Evolutionary conservation across 805 yeast species (phyloP), one percentile per base, ranked within the genome.

Genomic region (Blastobotrys peoriensis): DNA sequence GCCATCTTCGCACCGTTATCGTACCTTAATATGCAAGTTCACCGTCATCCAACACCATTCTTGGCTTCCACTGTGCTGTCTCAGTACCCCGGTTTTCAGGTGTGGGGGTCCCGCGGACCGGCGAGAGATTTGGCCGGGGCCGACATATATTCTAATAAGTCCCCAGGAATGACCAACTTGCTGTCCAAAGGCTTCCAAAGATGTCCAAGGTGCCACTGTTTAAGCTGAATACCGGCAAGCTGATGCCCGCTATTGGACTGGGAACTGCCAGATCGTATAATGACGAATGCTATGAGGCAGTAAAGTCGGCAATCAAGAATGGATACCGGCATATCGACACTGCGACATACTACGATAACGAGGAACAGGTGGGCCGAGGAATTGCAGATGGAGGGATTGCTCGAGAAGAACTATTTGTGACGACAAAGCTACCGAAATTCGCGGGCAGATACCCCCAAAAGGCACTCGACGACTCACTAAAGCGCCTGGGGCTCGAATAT

Each of bases 311-410:
- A 10, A 66, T 82, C 47, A 70, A 76, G 57, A 67, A 70, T 5
- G 89, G 89, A 8, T 80, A 81, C 61, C 72, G 81, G 49, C 86
- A 80, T 59, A 79, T 84, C 53, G 94, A 84, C 61, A 78, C 88
- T 6, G 93, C 93, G 2, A 76, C 76, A 59, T 70, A 72, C 48
- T 85, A 85, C 60, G 75, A 75, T 2, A 81, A 81, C 58, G 95
- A 86, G 61, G 68, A 62, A 15, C 79, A 74, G 51, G 81, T 82
- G 10, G 88, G 94, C 20, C 53, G 50, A 38, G 67, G 67, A 33
- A 74, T 82, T 42, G 50, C 56, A 15, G 70, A 66, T 40, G 53
- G 67, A 18, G 71, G 64, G 27, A 53, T 67, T 25, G 60, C 66
- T 62, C 57, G 85, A 59, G 64, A 65, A 45, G 76, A 81, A 38